Conservation (phyloP, 169 alveolate genomes). For the Cryptosporidium felis region DNA sequence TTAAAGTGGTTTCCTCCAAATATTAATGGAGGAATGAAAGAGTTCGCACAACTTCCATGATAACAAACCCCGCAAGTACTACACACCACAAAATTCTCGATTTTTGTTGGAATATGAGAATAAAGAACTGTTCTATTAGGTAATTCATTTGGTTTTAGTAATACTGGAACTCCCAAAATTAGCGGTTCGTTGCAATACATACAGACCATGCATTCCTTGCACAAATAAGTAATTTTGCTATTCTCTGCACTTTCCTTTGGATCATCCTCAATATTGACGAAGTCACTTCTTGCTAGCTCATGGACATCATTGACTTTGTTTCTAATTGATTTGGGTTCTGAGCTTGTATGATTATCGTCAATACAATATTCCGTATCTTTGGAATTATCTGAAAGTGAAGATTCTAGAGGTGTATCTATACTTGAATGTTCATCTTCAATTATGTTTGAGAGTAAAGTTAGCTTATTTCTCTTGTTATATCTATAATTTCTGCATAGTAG, state of each 20-base stretch:
- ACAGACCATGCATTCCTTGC: slow-evolving; percentile 39
- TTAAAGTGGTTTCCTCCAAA: slow-evolving; percentile 34
- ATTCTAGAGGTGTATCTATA: neutral
- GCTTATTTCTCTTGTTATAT: slow-evolving; percentile 13
- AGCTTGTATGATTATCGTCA: neutral
- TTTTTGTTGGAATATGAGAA: slow-evolving; percentile 38
- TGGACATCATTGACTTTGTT: neutral
- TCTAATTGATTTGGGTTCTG: neutral
- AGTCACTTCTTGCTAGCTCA: neutral
- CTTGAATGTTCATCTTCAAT: neutral
- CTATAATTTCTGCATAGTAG: slow-evolving; percentile 41
- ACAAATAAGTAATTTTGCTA: neutral
- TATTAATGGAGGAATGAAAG: slow-evolving; percentile 57
- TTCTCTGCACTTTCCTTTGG: neutral
- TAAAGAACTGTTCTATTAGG: slow-evolving; percentile 38
- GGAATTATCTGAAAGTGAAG: neutral
- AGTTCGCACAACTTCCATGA: slow-evolving; percentile 56
- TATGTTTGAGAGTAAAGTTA: neutral
- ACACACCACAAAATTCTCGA: slow-evolving; percentile 63
- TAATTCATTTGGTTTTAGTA: slow-evolving; percentile 45
- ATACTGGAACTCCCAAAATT: neutral
- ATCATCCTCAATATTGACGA: neutral
- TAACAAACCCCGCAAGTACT: slow-evolving; percentile 17
- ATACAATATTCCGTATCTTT: neutral
- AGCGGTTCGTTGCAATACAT: slow-evolving; percentile 47